Conservation (phyloP, 169 alveolate species). For the Cryptosporidium ubiquitum region DNA sequence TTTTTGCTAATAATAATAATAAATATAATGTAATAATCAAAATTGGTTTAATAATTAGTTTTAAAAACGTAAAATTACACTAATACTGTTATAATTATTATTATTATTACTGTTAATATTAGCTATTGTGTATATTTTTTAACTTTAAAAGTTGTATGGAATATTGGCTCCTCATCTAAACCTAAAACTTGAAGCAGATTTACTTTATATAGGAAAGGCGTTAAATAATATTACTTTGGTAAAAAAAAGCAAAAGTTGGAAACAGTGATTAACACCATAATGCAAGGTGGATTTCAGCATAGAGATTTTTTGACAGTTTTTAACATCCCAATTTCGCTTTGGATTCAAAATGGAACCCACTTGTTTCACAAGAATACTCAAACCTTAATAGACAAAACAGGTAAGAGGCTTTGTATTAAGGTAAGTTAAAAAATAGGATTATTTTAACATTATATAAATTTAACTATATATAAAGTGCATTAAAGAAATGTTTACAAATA, state of each 20-base stretch:
- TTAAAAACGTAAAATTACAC: too few species aligned
- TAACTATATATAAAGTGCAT: constrained; percentile 26
- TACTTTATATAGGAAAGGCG: background rate
- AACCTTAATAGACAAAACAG: constrained; percentile 11
- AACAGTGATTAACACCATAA: background rate
- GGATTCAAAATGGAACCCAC: constrained; percentile 13
- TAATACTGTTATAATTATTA: too few species aligned
- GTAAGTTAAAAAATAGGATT: background rate
- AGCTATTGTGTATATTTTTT: too few species aligned
- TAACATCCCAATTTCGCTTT: constrained; percentile 29
- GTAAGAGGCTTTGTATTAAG: constrained; percentile 27
- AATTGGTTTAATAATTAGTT: background rate
- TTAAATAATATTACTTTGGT: background rate
- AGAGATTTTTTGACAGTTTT: background rate
- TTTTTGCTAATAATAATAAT: background rate
- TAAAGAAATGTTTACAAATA: background rate
- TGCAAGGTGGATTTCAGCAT: constrained; percentile 3
- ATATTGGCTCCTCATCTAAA: too few species aligned
- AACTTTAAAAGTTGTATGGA: background rate
- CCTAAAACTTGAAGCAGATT: background rate
- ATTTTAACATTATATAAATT: background rate
- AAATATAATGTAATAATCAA: background rate
- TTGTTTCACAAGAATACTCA: constrained; percentile 28
- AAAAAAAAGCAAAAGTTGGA: background rate
- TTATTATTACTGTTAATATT: background rate